Base-by-base conservation (phyloP, 257 asterid genomes). In the Petunia secreta region DNA sequence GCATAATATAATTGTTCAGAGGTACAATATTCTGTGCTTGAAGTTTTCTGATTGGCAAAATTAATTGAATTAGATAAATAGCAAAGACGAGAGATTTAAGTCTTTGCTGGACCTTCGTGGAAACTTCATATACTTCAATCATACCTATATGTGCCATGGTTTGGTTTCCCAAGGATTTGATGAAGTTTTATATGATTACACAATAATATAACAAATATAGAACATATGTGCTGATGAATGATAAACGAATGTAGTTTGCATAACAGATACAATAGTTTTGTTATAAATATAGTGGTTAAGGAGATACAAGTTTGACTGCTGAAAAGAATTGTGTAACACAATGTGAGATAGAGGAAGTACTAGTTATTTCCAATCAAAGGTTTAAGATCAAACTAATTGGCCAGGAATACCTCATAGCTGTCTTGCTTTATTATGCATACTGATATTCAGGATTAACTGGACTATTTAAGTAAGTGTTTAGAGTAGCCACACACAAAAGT, bases 71-170 rank as follows among this genome's bases (percentile, higher is more conserved):
- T 3, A 46, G 39, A 39, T 13, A 38, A 13, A 38, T 64, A 11
- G 34, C 43, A 46, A 46, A 41, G 57, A 69, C 57, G 46, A 9
- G 41, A 46, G 59, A 69, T 11, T 68, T 46, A 69, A 46, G 46
- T 69, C 77, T 46, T 69, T 46, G 77, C 46, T 46, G 9, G 59
- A 44, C 77, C 77, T 69, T 69, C 43, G 59, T 69, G 77, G 75
- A 46, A 69, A 69, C 77, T 69, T 25, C 25, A 46, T 25, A 46
- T 25, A 69, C 40, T 46, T 25, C 1, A 2, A 69, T 69, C 77
- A 10, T 16, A 25, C 34, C 59, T 69, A 10, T 69, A 25, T 46
- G 43, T 69, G 43, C 43, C 43, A 69, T 55, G n/a, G n/a, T 55
- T 55, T 55, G 25, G 7, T 55, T 55, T 55, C 25, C 62, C 62